Evolutionary conservation across 1,284 basidiomycete species (phyloP).

Genomic region (Cystobasidium slooffiae): DNA sequence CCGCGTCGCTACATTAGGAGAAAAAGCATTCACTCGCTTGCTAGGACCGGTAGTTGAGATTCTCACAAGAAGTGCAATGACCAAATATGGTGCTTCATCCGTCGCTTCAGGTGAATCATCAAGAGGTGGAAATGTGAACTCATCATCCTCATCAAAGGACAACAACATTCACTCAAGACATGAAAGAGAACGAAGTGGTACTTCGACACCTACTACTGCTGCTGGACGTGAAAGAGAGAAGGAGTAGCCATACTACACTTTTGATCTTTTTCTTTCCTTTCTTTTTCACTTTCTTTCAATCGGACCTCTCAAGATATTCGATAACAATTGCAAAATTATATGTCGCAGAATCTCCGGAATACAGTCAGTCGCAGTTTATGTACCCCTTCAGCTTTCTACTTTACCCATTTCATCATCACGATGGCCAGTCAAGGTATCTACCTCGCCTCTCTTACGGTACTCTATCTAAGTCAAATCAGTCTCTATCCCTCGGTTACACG

Average conservation of each 20-base stretch:
- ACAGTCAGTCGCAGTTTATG: no score
- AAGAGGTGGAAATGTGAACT: background rate
- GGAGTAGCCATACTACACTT: background rate
- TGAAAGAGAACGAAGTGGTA: constrained; percentile 20
- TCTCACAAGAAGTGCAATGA: constrained; percentile 35
- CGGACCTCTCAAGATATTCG: no score
- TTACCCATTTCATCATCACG: no score
- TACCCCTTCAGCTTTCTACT: no score
- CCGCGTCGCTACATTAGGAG: constrained; percentile 90
- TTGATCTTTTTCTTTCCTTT: background rate
- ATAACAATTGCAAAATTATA: no score
- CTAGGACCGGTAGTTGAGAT: constrained; percentile 66
- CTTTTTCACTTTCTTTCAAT: background rate
- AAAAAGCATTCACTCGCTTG: constrained; percentile 89
- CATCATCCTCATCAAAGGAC: background rate
- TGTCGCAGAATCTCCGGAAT: no score
- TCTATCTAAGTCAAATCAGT: no score
- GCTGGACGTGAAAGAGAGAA: constrained; percentile 7
- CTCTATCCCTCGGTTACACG: no score
- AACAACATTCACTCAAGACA: background rate
- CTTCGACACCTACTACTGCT: constrained; percentile 16
- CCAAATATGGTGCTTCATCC: constrained; percentile 33
- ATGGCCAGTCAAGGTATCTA: no score
- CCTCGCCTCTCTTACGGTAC: no score
- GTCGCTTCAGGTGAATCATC: constrained; percentile 17